Conservation (phyloP, 495 filamentous ascomycete species). For the Extremus antarcticus region DNA sequence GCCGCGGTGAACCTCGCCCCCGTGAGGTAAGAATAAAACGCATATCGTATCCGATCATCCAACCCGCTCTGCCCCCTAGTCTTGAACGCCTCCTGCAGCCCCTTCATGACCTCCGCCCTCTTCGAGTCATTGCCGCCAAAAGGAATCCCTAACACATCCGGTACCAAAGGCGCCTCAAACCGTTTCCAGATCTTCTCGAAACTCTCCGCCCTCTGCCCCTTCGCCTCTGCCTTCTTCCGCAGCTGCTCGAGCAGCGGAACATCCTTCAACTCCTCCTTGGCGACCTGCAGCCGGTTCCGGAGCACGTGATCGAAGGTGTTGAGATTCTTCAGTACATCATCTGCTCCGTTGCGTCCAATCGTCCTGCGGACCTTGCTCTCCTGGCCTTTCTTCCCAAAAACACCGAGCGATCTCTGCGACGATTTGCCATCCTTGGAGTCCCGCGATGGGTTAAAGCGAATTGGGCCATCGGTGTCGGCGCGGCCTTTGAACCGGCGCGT, state of each 20-base stretch:
- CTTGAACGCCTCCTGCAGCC: constrained; percentile 1
- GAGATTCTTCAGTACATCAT: neutral
- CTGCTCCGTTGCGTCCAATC: neutral
- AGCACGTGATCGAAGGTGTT: constrained; percentile 6
- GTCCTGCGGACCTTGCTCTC: neutral
- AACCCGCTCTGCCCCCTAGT: constrained; percentile 6
- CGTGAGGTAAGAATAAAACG: constrained; percentile 43
- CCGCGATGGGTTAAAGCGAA: no score
- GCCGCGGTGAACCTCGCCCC: constrained; percentile 36
- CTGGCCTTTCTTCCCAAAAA: no score
- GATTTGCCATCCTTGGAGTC: no score
- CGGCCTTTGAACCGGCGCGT: no score
- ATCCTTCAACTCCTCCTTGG: constrained; percentile 13
- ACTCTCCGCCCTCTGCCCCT: neutral
- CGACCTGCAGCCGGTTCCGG: neutral
- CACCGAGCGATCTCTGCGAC: no score
- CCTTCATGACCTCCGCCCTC: neutral
- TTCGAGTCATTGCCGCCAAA: neutral
- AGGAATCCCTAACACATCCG: neutral
- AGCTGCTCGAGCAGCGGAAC: constrained; percentile 16
- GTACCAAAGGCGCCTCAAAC: constrained; percentile 7
- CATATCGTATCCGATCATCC: constrained; percentile 46
- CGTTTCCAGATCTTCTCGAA: constrained; percentile 11
- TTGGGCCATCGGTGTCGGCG: no score
- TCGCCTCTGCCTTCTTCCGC: neutral